Conservation (phyloP, 257 asterid species). For the Petunia secreta region DNA sequence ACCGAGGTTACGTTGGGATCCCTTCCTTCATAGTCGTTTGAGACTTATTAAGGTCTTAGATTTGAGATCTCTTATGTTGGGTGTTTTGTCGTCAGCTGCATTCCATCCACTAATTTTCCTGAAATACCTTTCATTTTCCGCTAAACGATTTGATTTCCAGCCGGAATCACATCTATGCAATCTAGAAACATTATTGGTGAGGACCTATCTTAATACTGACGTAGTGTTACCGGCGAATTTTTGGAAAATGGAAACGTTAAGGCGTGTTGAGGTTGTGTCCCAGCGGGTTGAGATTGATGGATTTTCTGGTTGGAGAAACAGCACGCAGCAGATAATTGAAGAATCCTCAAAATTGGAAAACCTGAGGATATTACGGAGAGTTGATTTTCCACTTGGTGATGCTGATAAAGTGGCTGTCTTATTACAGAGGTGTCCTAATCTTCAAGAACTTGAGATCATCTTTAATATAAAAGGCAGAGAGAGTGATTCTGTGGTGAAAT, state of each 20-base stretch:
- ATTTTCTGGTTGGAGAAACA: background rate
- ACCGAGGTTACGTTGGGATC: too few relatives aligned
- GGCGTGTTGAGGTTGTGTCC: background rate
- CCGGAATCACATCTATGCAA: background rate
- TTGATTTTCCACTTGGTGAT: too few relatives aligned
- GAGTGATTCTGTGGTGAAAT: too few relatives aligned
- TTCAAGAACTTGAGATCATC: background rate
- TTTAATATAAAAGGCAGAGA: too few relatives aligned
- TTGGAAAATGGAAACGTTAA: conserved; percentile 3
- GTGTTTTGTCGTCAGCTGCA: background rate
- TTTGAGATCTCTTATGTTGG: background rate
- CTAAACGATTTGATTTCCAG: rapidly evolving
- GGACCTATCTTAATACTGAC: background rate
- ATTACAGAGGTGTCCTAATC: background rate
- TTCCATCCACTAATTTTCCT: background rate
- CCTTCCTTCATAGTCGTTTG: background rate
- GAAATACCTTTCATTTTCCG: background rate
- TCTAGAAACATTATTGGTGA: background rate
- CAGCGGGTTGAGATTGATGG: background rate
- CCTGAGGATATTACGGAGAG: background rate
- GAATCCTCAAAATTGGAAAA: background rate
- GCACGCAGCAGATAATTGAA: background rate
- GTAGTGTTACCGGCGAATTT: background rate
- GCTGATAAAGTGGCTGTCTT: background rate
- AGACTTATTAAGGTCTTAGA: background rate